These are phyloP conservation scores for Blepharisma undulans DNA, from an alignment of 169 alveolate species.

Conservation along the genomic window DNA sequence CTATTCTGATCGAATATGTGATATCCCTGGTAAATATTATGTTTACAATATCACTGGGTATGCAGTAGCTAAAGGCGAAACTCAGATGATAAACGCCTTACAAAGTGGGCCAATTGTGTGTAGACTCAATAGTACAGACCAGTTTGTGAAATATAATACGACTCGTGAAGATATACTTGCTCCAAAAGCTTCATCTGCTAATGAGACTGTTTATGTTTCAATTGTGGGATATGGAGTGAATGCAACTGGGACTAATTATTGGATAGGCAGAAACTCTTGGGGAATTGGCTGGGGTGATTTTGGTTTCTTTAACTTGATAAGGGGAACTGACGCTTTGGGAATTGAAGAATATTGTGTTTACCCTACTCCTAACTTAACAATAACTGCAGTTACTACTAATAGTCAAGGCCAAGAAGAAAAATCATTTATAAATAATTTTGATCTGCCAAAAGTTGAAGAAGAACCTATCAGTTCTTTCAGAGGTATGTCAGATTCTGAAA, in stretches of 20 bases:
- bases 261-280: constrained; percentile 85
- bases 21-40: constrained; percentile 48
- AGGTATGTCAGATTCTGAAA: constrained; percentile 68
- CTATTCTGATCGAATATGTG: constrained; percentile 48
- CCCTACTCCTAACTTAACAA: neutral
- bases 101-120: constrained; percentile 81
- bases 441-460: constrained; percentile 30
- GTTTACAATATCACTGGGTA: constrained; percentile 54
- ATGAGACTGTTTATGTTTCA: constrained; percentile 54
- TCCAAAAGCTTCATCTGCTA: neutral
- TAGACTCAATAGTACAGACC: constrained; percentile 59
- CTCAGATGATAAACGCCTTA: constrained; percentile 54
- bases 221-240: constrained; percentile 79
- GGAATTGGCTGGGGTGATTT: constrained; percentile 90
- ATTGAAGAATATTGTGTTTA: constrained; percentile 1
- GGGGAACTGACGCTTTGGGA: constrained; percentile 58
- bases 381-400: neutral
- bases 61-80: constrained; percentile 66
- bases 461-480: constrained; percentile 46
- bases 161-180: constrained; percentile 52
- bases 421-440: neutral
- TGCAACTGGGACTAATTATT: constrained; percentile 68
- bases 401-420: constrained; percentile 2
- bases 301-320: constrained; percentile 72
- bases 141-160: constrained; percentile 32